Base-by-base conservation (phyloP, 805 yeast species). In the Myxozyma nipponensis region DNA sequence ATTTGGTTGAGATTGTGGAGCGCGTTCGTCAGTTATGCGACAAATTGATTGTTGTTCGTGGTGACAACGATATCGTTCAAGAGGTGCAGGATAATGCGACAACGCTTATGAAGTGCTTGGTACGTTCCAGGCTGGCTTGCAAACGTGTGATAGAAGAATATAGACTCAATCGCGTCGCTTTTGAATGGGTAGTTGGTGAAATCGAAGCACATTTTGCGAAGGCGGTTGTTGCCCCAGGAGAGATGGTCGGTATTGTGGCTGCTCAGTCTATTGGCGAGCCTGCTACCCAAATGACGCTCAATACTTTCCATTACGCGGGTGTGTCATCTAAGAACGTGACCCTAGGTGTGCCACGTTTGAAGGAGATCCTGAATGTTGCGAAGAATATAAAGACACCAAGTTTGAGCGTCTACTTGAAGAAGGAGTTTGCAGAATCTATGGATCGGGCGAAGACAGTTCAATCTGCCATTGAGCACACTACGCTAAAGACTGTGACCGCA, bases 301-400 rank as follows among this genome's bases (percentile, higher is more conserved):
- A 90, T 66, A 90, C 97, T 62, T 90, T 89, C 90, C 96, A 89
- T 75, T 89, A 87, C 75, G 96, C 96, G 17, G 96, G 96, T 83
- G 96, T 89, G 53, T 89, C 95, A 30, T 86, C 96, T 2, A 89
- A 88, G 83, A 89, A 89, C 69, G 96, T 89, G 57, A 89, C 96
- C 2, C 79, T 91, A 59, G 96, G 96, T 81, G 96, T 89, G 66
- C 97, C 97, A 54, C 95, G 97, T 78, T 78, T 90, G 69, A 90
- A 90, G 79, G 98, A 90, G 75, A 93, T 93, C 80, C 79, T 93
- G 70, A 91, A 91, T 68, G 98, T 93, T 59, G 99, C 99, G 9
- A 93, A 93, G 74, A 91, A 87, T 64, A 90, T 93, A 77, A 93
- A 91, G 72, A 93, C 99, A n/a, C 99, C 99, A n/a, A 95, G 96